Base-by-base conservation (phyloP, 768 basidiomycete genomes). In the Russula olivacea region DNA sequence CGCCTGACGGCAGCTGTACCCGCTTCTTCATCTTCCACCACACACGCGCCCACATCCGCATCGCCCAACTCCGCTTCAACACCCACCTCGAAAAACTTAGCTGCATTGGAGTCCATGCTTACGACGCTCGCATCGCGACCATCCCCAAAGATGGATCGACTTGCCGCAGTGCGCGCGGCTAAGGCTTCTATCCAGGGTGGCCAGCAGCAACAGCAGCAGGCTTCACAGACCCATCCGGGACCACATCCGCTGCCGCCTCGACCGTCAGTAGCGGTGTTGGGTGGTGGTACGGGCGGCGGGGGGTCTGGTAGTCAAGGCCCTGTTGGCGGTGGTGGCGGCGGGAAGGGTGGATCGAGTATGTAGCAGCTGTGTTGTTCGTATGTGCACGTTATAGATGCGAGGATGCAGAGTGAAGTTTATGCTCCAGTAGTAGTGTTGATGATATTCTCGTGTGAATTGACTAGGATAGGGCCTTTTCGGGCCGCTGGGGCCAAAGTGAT, bases 121-220 rank as follows among this genome's bases (percentile, higher is more conserved):
- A 36, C 25, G 1, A 19, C 38, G 12, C 47, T 57, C 4, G 19
- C 21, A 12, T 21, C 41, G 0, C 57, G 45, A 3, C 45, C 57
- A 17, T 40, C 47, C 1, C 0, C 45, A 2, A 63, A 40, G 11
- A 8, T 32, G 25, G 60, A 41, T 21, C 57, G 36, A 11, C 57
- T 63, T 3, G 52, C 57, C 1, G 38, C 61, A n/a, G 21, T 63
- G 3, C 62, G 51, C 3, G 62, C 57, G 19, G 61, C 57, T 3
- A 63, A 63, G 17, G 57, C 57, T 23, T 19, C 51, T 21, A 63
- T 63, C 14, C 57, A 53, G 30, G 19, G n/a, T 14, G 51, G 43
- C 11, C 51, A 48, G 28, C 57, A 58, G 10, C 51, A 28, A n/a
- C 40, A 36, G 43, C n/a, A 28, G 28, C 28, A 28, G 28, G 40